These are phyloP conservation scores for Lumnitzera littorea DNA, from an alignment of 345 rosid genomes.

Conservation along the genomic window DNA sequence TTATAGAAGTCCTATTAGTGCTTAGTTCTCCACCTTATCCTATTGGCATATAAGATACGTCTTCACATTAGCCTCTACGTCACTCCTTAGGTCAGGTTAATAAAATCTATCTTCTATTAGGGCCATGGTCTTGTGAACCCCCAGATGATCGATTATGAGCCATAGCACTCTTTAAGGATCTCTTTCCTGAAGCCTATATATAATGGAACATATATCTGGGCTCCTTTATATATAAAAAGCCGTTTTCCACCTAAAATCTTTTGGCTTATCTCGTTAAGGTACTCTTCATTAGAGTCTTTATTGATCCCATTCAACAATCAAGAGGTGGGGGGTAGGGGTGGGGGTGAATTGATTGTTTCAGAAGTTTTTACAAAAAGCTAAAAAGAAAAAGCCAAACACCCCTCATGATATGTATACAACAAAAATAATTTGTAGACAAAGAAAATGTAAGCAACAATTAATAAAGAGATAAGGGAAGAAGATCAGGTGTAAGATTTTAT, in stretches of 20 bases:
- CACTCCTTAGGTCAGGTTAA: neutral
- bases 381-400: no score
- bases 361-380: no score
- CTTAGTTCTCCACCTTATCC: neutral
- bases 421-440: no score
- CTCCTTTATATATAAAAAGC: fast-evolving
- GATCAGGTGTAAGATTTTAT: no score
- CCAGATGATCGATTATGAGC: neutral
- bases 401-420: no score
- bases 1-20: neutral
- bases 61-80: neutral
- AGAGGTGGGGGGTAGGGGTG: no score
- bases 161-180: neutral
- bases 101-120: neutral
- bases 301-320: no score
- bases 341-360: no score
- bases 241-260: neutral
- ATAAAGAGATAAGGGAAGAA: no score
- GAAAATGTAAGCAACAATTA: no score
- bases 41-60: neutral
- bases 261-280: neutral
- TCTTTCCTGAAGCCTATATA: neutral
- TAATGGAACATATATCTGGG: neutral
- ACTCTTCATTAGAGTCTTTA: no score
- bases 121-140: neutral